Conservation (phyloP, 164 flowering plant genomes). For the Liquidambar formosana region DNA sequence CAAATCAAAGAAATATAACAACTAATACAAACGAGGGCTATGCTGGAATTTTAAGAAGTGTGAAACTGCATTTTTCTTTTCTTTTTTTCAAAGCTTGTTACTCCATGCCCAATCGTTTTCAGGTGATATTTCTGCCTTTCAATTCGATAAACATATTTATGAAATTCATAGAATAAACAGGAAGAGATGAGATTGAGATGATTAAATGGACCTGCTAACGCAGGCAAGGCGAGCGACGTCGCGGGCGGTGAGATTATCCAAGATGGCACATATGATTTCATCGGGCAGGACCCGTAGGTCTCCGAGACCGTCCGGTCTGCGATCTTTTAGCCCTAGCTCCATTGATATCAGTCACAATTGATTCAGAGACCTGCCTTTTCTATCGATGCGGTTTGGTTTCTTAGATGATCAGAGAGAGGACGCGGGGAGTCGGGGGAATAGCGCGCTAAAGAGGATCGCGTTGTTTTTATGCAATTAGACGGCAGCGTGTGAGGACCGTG, state of each 20-base stretch:
- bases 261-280: slow-evolving; percentile 56
- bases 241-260: slow-evolving; percentile 52
- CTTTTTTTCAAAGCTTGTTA: too few relatives aligned
- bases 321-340: slow-evolving; percentile 41
- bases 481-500: not conserved
- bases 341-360: slow-evolving; percentile 4
- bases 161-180: not conserved
- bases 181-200: too few relatives aligned
- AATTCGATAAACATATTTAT: too few relatives aligned
- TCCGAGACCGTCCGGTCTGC: slow-evolving; percentile 77
- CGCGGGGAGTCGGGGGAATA: not conserved
- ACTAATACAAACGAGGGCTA: too few relatives aligned
- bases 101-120: too few relatives aligned
- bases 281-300: slow-evolving; percentile 68
- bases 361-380: not conserved
- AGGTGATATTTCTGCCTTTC: too few relatives aligned
- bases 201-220: slow-evolving; percentile 71
- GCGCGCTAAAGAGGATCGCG: not conserved
- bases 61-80: too few relatives aligned
- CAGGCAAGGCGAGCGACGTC: slow-evolving; percentile 85
- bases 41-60: too few relatives aligned
- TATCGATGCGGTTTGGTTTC: not conserved
- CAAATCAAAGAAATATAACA: too few relatives aligned
- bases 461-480: not conserved
- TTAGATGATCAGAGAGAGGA: not conserved